Evolutionary conservation across 108 stramenopile genomes (phyloP).

Genomic region (Fistulifera pelliculosa): DNA sequence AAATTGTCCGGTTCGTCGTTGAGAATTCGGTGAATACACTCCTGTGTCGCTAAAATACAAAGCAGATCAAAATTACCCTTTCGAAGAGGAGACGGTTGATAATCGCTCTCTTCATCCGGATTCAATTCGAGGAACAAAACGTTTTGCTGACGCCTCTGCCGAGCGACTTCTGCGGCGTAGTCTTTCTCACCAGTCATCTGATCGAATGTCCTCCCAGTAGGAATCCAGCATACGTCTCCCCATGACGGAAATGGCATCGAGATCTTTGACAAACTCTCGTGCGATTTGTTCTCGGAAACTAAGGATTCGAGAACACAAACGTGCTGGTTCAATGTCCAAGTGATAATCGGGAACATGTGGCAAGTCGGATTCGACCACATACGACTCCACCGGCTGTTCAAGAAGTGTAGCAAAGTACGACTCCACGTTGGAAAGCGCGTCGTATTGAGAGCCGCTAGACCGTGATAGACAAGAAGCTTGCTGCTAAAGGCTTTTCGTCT

Average conservation of each 20-base stretch:
- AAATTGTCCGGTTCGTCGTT: conserved; percentile 17
- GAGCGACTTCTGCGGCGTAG: background rate
- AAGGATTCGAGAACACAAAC: conserved; percentile 45
- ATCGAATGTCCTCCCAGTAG: conserved; percentile 14
- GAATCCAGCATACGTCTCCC: conserved; percentile 28
- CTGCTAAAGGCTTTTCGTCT: conserved; percentile 9
- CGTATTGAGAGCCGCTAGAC: conserved; percentile 51
- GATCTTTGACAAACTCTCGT: conserved; percentile 48
- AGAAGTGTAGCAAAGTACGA: conserved; percentile 53
- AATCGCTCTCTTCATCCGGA: conserved; percentile 11
- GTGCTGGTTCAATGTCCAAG: conserved; percentile 60
- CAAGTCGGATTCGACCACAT: conserved; percentile 28
- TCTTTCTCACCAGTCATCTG: conserved; percentile 8
- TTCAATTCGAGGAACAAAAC: conserved; percentile 23
- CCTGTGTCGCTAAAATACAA: conserved; percentile 57
- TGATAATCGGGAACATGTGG: conserved; percentile 30
- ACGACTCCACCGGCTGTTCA: conserved; percentile 32
- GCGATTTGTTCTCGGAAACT: conserved; percentile 67
- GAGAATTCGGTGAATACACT: conserved; percentile 60
- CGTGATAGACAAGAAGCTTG: conserved; percentile 36
- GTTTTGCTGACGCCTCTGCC: conserved; percentile 13
- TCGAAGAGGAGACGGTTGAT: conserved; percentile 50
- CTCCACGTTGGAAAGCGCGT: conserved; percentile 67
- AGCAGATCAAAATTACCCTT: conserved; percentile 73
- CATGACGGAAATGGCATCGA: conserved; percentile 37